Conservation (phyloP, 73 alveolate genomes). For the Diophrys sp. region DNA sequence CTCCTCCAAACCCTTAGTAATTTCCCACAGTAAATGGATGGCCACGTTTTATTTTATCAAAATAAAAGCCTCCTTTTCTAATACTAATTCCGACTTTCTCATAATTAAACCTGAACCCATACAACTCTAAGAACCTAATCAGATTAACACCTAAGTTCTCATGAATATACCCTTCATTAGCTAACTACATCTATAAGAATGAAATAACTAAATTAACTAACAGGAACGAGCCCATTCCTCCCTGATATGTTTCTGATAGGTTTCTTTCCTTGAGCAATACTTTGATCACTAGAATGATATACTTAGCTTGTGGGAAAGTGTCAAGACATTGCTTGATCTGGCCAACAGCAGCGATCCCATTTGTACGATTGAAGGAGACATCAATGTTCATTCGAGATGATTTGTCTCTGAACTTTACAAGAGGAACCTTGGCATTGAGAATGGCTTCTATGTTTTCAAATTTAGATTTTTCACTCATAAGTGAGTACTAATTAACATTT, state of each 20-base stretch:
- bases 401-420: conserved; percentile 78
- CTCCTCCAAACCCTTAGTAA: neutral
- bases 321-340: conserved; percentile 66
- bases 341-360: conserved; percentile 78
- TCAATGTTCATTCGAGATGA: conserved; percentile 78
- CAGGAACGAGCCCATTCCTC: conserved; percentile 94
- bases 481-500: too few species aligned
- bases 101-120: conserved; percentile 84
- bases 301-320: conserved; percentile 83
- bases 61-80: conserved; percentile 80
- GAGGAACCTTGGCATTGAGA: conserved; percentile 92
- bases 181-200: conserved; percentile 55
- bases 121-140: conserved; percentile 81
- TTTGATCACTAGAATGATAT: conserved; percentile 75
- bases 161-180: conserved; percentile 46
- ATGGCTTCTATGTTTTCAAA: conserved; percentile 5
- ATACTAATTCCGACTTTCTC: conserved; percentile 81
- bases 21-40: conserved; percentile 27
- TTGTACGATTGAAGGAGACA: conserved; percentile 82
- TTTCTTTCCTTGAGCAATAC: conserved; percentile 84
- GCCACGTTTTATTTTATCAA: conserved; percentile 22
- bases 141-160: conserved; percentile 81
- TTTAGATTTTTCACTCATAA: conserved; percentile 18
- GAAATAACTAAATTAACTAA: conserved; percentile 78
- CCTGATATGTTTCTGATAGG: conserved; percentile 90